Percentiles rank a stretch among this genome's conserved stretches.
Conservation (phyloP, 23 red algal genomes). For the Porphyridium purpureum region DNA sequence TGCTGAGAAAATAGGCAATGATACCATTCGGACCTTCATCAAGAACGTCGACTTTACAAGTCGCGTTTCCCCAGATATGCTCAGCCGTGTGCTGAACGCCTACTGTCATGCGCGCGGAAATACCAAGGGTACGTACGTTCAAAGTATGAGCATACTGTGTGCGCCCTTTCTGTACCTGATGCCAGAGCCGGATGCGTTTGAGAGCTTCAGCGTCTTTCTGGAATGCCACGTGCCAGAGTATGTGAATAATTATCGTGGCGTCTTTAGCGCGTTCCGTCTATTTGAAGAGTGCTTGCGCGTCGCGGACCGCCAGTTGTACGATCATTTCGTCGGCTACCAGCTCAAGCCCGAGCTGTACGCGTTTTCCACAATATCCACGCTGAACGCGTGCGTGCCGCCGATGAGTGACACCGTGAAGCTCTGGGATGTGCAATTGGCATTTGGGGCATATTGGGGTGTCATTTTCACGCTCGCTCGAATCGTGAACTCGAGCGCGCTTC, state of each 20-base stretch:
- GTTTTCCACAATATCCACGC: slow-evolving; percentile 62
- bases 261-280: slow-evolving; percentile 35
- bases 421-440: slow-evolving; percentile 72
- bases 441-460: slow-evolving; percentile 67
- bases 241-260: slow-evolving; percentile 58
- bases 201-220: slow-evolving; percentile 55
- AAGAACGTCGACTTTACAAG: slow-evolving; percentile 61
- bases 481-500: slow-evolving; percentile 29
- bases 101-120: slow-evolving; percentile 52
- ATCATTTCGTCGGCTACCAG: slow-evolving; percentile 15
- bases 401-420: slow-evolving; percentile 70
- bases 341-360: slow-evolving; percentile 66
- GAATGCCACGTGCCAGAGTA: slow-evolving; percentile 49
- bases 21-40: slow-evolving; percentile 68
- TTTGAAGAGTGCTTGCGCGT: slow-evolving; percentile 34
- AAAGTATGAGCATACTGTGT: slow-evolving; percentile 58
- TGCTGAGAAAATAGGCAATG: slow-evolving; percentile 51
- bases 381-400: slow-evolving; percentile 58
- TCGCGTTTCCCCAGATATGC: slow-evolving; percentile 47
- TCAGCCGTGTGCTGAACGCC: slow-evolving; percentile 69
- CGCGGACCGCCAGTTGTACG: slow-evolving; percentile 23
- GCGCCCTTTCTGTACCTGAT: slow-evolving; percentile 89
- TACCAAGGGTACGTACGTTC: slow-evolving; percentile 30
- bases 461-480: slow-evolving; percentile 57
- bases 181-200: slow-evolving; percentile 83